Percentiles rank a stretch among this genome's conserved stretches.
phyloP scores from a whole-genome alignment of 116 monocot genomes.

The Iris pallida region DNA sequence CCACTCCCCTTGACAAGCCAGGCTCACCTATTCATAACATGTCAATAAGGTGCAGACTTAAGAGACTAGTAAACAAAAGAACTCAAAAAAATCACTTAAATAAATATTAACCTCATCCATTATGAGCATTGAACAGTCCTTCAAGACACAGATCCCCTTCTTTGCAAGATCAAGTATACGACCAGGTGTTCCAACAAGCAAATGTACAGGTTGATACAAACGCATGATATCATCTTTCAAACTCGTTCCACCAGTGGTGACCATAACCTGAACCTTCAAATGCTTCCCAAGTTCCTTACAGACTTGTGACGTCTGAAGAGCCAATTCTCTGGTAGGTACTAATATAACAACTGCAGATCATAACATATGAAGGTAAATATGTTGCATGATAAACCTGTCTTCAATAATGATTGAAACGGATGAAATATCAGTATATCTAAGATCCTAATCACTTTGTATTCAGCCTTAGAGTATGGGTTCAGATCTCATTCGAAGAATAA shows the following conservation, averaged over 20 bases:
- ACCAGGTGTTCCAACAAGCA: constrained; percentile 92
- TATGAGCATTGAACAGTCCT: constrained; percentile 73
- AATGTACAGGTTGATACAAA: constrained; percentile 86
- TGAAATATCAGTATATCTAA: too few species aligned
- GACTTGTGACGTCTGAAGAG: constrained; percentile 92
- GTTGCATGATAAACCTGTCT: background rate
- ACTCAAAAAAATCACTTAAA: background rate
- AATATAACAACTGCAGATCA: constrained; percentile 76
- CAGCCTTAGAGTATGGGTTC: too few species aligned
- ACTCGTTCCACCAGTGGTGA: constrained; percentile 86
- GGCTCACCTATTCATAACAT: too few species aligned
- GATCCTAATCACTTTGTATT: too few species aligned
- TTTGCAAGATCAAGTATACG: constrained; percentile 87
- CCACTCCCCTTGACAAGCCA: too few species aligned
- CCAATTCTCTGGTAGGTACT: constrained; percentile 89
- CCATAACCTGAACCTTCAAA: constrained; percentile 85
- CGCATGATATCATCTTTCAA: constrained; percentile 90
- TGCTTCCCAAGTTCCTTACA: constrained; percentile 94
- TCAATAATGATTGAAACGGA: too few species aligned
- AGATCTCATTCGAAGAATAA: too few species aligned
- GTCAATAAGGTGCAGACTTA: too few species aligned
- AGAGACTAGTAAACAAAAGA: too few species aligned
- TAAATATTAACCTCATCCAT: constrained; percentile 72
- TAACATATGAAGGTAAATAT: constrained; percentile 1
- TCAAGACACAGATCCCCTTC: constrained; percentile 76